Percentiles rank a stretch among this genome's conserved stretches.
phyloP scores from a whole-genome alignment of 495 filamentous ascomycete genomes.

The Daldinia vernicosa region DNA sequence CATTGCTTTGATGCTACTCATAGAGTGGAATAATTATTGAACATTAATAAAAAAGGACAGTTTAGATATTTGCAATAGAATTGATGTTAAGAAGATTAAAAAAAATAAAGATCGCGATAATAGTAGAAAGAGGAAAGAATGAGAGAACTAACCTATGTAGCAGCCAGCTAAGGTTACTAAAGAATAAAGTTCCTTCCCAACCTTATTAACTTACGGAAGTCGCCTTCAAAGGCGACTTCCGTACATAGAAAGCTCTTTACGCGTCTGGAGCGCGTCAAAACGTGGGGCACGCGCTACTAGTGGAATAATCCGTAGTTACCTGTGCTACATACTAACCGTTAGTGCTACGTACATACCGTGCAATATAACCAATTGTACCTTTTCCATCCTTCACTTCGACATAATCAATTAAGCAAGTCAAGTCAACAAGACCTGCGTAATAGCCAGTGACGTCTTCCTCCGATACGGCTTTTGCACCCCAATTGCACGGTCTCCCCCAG shows the following conservation, averaged over 20 bases:
- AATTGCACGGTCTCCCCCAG: background rate
- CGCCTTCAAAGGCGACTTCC: too few species aligned
- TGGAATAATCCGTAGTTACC: too few species aligned
- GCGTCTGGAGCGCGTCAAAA: conserved; percentile 37
- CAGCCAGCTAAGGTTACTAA: background rate
- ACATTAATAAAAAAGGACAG: too few species aligned
- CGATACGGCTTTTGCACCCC: background rate
- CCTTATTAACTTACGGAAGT: conserved; percentile 10
- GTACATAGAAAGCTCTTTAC: conserved; percentile 38
- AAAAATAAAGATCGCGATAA: background rate
- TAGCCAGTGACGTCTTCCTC: background rate
- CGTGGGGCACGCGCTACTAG: conserved; percentile 29
- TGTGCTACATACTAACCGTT: too few species aligned
- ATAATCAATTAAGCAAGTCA: too few species aligned
- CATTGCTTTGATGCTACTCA: too few species aligned
- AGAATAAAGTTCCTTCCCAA: background rate
- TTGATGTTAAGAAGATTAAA: background rate
- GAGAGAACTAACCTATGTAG: background rate
- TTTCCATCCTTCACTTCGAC: too few species aligned
- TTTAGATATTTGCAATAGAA: background rate
- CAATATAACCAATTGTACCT: too few species aligned
- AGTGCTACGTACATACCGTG: too few species aligned
- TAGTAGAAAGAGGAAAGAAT: background rate
- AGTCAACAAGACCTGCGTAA: too few species aligned
- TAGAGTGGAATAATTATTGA: too few species aligned